A percentile compares a stretch with the other conserved stretches of the same genome.
These are phyloP conservation scores for Macrolepiota dolichaula DNA, from an alignment of 768 basidiomycete species.

Conservation along the genomic window DNA sequence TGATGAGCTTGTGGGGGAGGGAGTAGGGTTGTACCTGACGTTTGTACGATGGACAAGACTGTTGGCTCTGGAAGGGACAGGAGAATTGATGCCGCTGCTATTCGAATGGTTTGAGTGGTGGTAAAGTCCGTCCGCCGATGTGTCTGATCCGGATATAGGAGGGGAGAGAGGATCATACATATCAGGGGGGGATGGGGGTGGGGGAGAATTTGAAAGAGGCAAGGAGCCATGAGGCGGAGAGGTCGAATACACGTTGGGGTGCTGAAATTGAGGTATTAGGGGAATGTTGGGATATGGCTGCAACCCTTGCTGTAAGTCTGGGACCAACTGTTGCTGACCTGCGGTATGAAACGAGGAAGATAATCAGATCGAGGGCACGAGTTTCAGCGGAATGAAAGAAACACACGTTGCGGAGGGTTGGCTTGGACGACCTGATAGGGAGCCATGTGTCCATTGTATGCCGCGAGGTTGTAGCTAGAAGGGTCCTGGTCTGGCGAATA, in stretches of 20 bases:
- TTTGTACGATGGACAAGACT: conserved; percentile 70
- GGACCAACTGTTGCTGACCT: conserved; percentile 53
- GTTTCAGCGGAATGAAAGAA: conserved; percentile 41
- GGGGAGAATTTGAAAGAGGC: conserved; percentile 66
- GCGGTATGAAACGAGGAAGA: conserved; percentile 43
- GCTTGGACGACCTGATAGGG: conserved; percentile 58
- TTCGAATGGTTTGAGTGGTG: conserved; percentile 79
- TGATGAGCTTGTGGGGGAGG: conserved; percentile 75
- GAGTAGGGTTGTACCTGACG: conserved; percentile 75
- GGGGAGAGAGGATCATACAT: conserved; percentile 84
- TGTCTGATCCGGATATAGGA: conserved; percentile 86
- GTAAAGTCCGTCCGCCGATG: conserved; percentile 79
- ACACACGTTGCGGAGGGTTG: conserved; percentile 74
- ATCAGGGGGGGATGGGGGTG: conserved; percentile 66
- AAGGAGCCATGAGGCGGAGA: conserved; percentile 68
- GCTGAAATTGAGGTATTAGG: conserved; percentile 62
- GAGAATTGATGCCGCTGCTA: conserved; percentile 74
- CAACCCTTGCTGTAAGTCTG: conserved; percentile 54
- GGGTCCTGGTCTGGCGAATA: conserved; percentile 40
- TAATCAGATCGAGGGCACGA: conserved; percentile 65
- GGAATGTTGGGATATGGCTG: conserved; percentile 53
- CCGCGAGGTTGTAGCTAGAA: conserved; percentile 42
- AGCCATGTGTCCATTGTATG: conserved; percentile 53
- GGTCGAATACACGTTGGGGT: conserved; percentile 52
- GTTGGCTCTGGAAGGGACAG: conserved; percentile 72